A percentile compares a stretch with the other conserved stretches of the same genome.
Evolutionary conservation across 2,329 filamentous ascomycete species (phyloP).

Genomic region (Fusarium chlamydosporum): DNA sequence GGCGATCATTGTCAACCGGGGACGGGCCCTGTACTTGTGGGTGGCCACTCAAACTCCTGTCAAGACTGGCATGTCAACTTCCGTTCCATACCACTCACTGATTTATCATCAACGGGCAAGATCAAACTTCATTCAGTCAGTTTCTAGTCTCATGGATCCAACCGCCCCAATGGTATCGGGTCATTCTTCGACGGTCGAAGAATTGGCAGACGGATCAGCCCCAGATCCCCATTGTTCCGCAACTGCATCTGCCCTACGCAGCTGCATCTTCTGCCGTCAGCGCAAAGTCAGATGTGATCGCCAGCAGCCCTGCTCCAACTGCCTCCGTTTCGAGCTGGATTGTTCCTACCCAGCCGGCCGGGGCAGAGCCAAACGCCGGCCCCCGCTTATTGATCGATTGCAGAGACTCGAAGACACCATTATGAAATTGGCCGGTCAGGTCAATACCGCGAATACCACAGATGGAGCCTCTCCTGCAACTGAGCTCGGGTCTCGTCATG

Average conservation of each 20-base stretch:
- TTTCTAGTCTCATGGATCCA: not conserved
- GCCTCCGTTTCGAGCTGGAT: accelerated
- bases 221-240: no score
- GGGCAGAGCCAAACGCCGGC: not conserved
- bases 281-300: not conserved
- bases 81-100: no score
- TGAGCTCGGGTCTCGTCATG: accelerated
- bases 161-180: accelerated
- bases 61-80: no score
- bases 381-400: not conserved
- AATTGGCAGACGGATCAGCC: not conserved
- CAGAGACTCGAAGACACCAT: conserved; percentile 8
- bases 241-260: no score
- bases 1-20: no score
- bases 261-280: not conserved
- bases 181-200: not conserved
- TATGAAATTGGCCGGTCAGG: not conserved
- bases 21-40: no score
- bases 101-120: not conserved
- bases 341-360: not conserved
- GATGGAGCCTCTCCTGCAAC: not conserved
- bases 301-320: not conserved
- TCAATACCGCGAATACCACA: not conserved
- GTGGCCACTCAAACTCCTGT: no score
- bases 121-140: not conserved